Percentiles rank a stretch among this genome's conserved stretches.
Evolutionary conservation across 371 early-diverging fungal genomes (phyloP).

Genomic region (Fennellomyces sp.): DNA sequence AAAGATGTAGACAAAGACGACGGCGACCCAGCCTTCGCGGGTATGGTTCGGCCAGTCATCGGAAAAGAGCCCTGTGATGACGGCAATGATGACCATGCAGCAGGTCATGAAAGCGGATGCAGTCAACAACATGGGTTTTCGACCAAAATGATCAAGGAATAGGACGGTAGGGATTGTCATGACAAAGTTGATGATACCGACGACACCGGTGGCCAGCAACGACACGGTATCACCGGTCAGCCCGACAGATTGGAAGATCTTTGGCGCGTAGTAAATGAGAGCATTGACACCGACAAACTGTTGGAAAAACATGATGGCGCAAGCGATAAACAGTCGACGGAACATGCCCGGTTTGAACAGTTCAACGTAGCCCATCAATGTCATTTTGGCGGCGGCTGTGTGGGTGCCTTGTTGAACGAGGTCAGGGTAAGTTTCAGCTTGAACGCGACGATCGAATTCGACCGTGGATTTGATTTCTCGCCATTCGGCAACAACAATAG

Average conservation of each 20-base stretch:
- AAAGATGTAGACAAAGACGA: conserved; percentile 62
- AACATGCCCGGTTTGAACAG: conserved; percentile 65
- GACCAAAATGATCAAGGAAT: conserved; percentile 71
- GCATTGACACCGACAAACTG: conserved; percentile 81
- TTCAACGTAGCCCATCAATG: conserved; percentile 67
- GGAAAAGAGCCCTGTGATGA: conserved; percentile 36
- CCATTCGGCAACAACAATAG: conserved; percentile 72
- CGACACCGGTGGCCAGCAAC: conserved; percentile 71
- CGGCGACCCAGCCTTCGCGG: conserved; percentile 41
- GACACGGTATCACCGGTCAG: conserved; percentile 53
- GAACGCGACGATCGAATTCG: conserved; percentile 68
- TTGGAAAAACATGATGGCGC: conserved; percentile 71
- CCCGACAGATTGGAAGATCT: conserved; percentile 70
- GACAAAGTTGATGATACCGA: conserved; percentile 71
- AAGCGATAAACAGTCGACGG: conserved; percentile 65
- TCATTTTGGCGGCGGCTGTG: conserved; percentile 31
- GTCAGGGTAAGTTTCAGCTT: conserved; percentile 33
- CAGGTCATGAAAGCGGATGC: conserved; percentile 43
- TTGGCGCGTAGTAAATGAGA: conserved; percentile 74
- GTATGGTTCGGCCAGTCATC: conserved; percentile 40
- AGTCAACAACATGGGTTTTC: conserved; percentile 50
- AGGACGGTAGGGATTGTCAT: conserved; percentile 63
- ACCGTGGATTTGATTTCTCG: conserved; percentile 74
- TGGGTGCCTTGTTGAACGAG: conserved; percentile 19
- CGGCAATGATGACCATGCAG: conserved; percentile 49